Evolutionary conservation across 2,329 filamentous ascomycete species (phyloP), one percentile per base, ranked within the genome.

Genomic region (Penicillium sclerotigenum): DNA sequence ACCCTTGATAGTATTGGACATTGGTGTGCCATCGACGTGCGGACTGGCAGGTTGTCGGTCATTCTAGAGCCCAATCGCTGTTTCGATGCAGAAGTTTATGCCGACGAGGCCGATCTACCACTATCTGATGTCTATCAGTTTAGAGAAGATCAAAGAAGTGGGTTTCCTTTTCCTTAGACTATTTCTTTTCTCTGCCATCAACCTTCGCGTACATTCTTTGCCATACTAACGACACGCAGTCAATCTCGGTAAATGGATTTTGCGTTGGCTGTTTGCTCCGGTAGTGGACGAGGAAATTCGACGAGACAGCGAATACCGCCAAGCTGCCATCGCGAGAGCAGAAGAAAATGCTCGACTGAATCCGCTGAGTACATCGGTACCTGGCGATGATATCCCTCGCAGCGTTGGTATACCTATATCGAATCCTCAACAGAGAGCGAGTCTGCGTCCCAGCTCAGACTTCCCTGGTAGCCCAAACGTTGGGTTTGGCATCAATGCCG

Each of bases 51-150:
- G 59, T 79, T 99, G 53, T 93, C 91, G 2, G 93, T 97, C 3
- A 87, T 95, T 18, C 75, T 99, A 18, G 94, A 99, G 69, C 90
- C 92, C 38, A 95, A 94, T 68, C 95, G 95, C 65, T 97, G 92
- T 71, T 99, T 99, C 65, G 94, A 99, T 74, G 94, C 92, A 16
- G 94, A 99, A 69, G 89, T 96, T 73, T 99, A 99, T 71, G 93
- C 91, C 1, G 94, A 99, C 70, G 92, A 97, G 74, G 78, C 95
- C 34, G 80, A 86, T 38, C 65, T 93, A 52, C 83, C 61, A 26
- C 40, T 56, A 7, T 43, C 88, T 11, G 87, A 91, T 59, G 79
- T 84, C n/a, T 79, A 89, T 18, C 87, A 92, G 13, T 96, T 96
- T 68, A 82, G 88, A 55, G 93, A 97, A 66, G 94, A 99, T 66